These are phyloP conservation scores for Yamadazyma triangularis DNA, from an alignment of 1,139 yeast genomes.

Conservation along the genomic window DNA sequence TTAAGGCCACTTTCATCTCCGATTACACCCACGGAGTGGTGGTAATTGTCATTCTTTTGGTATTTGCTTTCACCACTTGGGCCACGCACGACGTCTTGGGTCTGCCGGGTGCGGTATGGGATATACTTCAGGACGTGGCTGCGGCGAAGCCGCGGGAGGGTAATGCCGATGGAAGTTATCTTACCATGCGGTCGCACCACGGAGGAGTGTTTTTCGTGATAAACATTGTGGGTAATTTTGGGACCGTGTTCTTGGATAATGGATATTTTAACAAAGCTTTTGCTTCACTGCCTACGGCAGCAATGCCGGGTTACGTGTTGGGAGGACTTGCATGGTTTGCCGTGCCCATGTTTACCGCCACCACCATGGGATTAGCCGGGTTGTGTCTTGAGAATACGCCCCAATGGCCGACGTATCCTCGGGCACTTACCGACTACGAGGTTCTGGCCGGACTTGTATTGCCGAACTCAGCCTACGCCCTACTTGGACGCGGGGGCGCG, in stretches of 20 bases:
- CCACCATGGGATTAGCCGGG: conserved; percentile 82
- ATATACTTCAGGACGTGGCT: conserved; percentile 56
- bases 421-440: conserved; percentile 57
- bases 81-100: conserved; percentile 64
- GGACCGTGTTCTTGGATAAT: conserved; percentile 83
- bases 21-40: conserved; percentile 76
- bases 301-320: conserved; percentile 82
- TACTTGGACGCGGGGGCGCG: conserved; percentile 85
- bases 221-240: conserved; percentile 82
- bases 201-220: conserved; percentile 85
- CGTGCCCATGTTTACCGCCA: conserved; percentile 75
- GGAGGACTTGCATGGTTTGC: conserved; percentile 96
- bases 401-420: conserved; percentile 75
- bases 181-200: conserved; percentile 71
- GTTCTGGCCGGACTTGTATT: conserved; percentile 78
- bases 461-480: conserved; percentile 82
- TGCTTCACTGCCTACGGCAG: conserved; percentile 79
- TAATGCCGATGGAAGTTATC: conserved; percentile 70
- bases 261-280: conserved; percentile 92
- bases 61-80: conserved; percentile 59
- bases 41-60: conserved; percentile 55
- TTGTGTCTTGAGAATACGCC: conserved; percentile 64
- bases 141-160: conserved; percentile 60
- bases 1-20: conserved; percentile 84
- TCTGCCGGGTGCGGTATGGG: conserved; percentile 79